These are phyloP conservation scores for Litsea cubeba DNA, from an alignment of 164 flowering plant species.

Conservation along the genomic window DNA sequence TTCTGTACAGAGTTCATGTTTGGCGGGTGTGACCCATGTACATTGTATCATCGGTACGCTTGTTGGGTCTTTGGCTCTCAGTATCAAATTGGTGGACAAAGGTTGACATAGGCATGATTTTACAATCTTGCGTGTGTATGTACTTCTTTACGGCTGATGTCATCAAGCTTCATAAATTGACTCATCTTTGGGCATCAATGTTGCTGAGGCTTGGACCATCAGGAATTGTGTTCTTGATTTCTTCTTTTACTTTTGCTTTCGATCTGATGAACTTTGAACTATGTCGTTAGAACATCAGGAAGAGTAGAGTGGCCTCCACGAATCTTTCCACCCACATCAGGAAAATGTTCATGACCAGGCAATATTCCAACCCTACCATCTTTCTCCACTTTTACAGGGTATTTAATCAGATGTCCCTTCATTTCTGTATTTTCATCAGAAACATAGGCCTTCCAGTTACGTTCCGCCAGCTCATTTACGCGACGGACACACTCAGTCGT, in stretches of 20 bases:
- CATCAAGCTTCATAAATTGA: background rate
- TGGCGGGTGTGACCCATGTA: background rate
- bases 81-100: background rate
- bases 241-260: background rate
- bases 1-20: background rate
- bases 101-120: background rate
- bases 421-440: constrained; percentile 30
- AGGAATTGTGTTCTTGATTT: background rate
- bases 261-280: background rate
- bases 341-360: constrained; percentile 55
- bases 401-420: constrained; percentile 58
- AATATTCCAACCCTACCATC: constrained; percentile 50
- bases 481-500: constrained; percentile 36
- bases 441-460: constrained; percentile 47
- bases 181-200: background rate
- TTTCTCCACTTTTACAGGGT: constrained; percentile 46
- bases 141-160: background rate
- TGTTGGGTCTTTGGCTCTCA: background rate
- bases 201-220: background rate
- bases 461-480: constrained; percentile 40
- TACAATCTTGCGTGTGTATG: background rate
- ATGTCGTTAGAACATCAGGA: constrained; percentile 79
- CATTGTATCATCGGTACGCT: background rate
- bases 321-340: constrained; percentile 83
- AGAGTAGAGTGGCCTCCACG: constrained; percentile 62